Percentiles rank a stretch among this genome's conserved stretches.
phyloP scores from a whole-genome alignment of 768 basidiomycete genomes.

The Lactarius hengduanensis region DNA sequence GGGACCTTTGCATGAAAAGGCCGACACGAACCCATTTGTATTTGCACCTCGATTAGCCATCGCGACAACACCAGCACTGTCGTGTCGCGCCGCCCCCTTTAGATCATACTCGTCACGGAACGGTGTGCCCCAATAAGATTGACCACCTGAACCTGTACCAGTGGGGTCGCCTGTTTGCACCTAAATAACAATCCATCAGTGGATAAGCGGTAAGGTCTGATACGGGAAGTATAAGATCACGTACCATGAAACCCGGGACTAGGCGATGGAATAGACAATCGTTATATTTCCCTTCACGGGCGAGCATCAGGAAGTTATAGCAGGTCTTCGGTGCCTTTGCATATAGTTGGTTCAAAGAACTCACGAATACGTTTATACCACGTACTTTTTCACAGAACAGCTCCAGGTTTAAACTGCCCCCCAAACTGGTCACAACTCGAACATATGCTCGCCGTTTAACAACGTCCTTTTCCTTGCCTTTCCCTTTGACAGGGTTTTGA shows the following conservation, averaged over 20 bases:
- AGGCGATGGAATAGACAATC: slow-evolving; percentile 87
- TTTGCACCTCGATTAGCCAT: slow-evolving; percentile 96
- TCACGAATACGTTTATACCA: slow-evolving; percentile 16
- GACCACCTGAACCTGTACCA: slow-evolving; percentile 91
- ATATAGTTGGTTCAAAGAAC: slow-evolving; percentile 4
- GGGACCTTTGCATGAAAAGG: slow-evolving; percentile 9
- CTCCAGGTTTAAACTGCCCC: slow-evolving; percentile 81
- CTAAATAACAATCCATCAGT: slow-evolving; percentile 40
- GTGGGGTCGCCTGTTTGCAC: slow-evolving; percentile 99
- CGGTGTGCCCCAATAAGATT: slow-evolving; percentile 92
- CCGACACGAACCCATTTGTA: slow-evolving; percentile 68
- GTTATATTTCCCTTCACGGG: slow-evolving; percentile 87
- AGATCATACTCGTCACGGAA: slow-evolving; percentile 93
- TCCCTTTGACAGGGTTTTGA: slow-evolving; percentile 72
- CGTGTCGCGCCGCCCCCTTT: slow-evolving; percentile 86
- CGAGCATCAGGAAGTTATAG: slow-evolving; percentile 97
- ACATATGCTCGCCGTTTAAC: slow-evolving; percentile 92
- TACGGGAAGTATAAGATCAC: slow-evolving; percentile 25
- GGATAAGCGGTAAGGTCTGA: slow-evolving; percentile 20
- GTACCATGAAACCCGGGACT: slow-evolving; percentile 93
- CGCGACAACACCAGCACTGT: slow-evolving; percentile 77
- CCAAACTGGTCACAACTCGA: slow-evolving; percentile 90
- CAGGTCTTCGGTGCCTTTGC: slow-evolving; percentile 93
- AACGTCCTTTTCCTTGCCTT: slow-evolving; percentile 91
- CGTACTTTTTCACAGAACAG: slow-evolving; percentile 83